Evolutionary conservation across 305 asterid species (phyloP).

Genomic region (Lippia alba): DNA sequence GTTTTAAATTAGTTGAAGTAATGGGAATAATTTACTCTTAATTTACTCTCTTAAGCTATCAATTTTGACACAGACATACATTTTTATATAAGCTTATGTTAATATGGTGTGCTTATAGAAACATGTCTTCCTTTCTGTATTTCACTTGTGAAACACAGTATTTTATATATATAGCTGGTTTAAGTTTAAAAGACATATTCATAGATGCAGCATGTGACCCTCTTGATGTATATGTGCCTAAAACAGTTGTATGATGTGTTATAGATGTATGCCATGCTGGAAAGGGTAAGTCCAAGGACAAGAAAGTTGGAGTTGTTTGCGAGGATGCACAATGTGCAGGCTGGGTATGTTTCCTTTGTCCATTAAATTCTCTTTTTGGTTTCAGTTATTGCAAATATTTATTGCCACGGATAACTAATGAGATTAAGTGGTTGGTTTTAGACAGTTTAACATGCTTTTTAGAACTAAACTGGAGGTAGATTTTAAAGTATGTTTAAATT

Average conservation of each 20-base stretch:
- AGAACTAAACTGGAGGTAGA: constrained; percentile 6
- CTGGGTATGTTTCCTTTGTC: constrained; percentile 73
- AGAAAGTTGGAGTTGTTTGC: constrained; percentile 98
- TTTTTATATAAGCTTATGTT: no score
- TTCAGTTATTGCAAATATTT: constrained; percentile 15
- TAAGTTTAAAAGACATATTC: no score
- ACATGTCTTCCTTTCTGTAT: no score
- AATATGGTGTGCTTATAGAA: no score
- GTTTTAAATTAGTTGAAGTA: no score
- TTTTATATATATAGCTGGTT: no score
- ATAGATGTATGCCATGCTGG: constrained; percentile 95
- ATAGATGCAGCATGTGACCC: constrained; percentile 4
- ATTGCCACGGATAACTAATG: constrained; percentile 16
- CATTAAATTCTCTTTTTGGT: constrained; percentile 16
- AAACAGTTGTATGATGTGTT: constrained; percentile 30
- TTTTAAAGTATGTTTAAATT: neutral
- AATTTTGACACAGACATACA: no score
- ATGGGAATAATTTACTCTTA: no score
- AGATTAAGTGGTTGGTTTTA: constrained; percentile 7
- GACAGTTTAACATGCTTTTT: constrained; percentile 5
- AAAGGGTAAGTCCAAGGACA: constrained; percentile 94
- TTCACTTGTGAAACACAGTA: no score
- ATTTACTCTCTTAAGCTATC: no score
- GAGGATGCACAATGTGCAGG: constrained; percentile 89
- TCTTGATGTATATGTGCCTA: constrained; percentile 26